Base-by-base conservation (phyloP, 2,329 filamentous ascomycete species). In the Mollisia scopiformis region DNA sequence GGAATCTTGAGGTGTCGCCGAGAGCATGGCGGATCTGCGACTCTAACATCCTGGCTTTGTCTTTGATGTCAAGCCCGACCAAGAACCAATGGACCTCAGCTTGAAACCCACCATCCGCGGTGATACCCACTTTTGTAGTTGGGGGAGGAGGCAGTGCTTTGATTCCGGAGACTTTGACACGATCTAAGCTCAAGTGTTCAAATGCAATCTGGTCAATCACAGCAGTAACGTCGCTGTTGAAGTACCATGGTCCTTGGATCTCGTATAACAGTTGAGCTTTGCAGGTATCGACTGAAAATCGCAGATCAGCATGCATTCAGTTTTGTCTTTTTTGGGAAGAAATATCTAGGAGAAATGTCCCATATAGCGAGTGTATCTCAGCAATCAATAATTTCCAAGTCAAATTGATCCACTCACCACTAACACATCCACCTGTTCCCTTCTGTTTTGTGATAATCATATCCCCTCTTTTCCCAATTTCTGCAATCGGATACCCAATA, bases 401-500 rank as follows among this genome's bases (percentile, higher is more conserved):
- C 8, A 43, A 43, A 23, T 21, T 43, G 8, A 21, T 23, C 6
- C n/a, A 21, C 39, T 43, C 11, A 43, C 39, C 39, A 7, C 37
- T 68, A 5, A 68, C 64, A 16, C 56, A 56, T 6, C 62, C 62
- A 74, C 23, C 73, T 64, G 62, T 73, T 68, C n/a, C 74, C 69
- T 59, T 81, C 75, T 66, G 79, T 79, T 35, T 78, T 43, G 57
- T 80, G 67, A 81, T 79, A 19, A 79, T 69, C 6, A 76, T 4
- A 81, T 73, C 66, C 3, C 79, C 79, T 16, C 74, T 70, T 0
- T 66, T 63, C 14, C 74, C 75, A 51, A 80, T 79, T 62, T 80
- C 78, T 4, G 78, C 78, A 50, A 81, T 80, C 1, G 78, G 78
- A 61, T 75, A 81, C 21, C 77, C 78, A 76, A 79, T 81, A 37